Percentiles rank a stretch among this genome's conserved stretches.
Evolutionary conservation across 352 stramenopile genomes (phyloP).

Genomic region (Globisporangium viniferum): DNA sequence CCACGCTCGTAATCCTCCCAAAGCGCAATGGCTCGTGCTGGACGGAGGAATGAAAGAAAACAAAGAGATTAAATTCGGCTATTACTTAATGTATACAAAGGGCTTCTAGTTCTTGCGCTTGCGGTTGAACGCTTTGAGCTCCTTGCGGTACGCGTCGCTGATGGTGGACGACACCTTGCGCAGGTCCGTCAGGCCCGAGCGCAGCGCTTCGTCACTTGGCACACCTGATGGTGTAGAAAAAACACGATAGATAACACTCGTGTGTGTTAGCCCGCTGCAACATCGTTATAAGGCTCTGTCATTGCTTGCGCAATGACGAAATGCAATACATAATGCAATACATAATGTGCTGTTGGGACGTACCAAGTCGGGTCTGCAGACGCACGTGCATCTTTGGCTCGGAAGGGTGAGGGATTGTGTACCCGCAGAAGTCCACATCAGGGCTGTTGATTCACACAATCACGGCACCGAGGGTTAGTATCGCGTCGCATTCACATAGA

Average conservation of each 20-base stretch:
- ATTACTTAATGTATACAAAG: conserved; percentile 20
- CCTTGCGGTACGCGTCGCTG: conserved; percentile 74
- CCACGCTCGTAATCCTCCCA: background rate
- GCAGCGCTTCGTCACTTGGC: conserved; percentile 60
- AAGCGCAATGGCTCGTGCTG: background rate
- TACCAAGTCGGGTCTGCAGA: conserved; percentile 85
- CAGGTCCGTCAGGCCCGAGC: conserved; percentile 63
- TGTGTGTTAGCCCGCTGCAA: background rate
- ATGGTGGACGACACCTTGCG: conserved; percentile 72
- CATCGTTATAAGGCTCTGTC: background rate
- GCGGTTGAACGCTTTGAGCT: conserved; percentile 82
- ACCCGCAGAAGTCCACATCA: conserved; percentile 92
- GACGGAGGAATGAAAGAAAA: background rate
- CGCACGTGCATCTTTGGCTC: conserved; percentile 94
- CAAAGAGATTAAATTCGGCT: conserved; percentile 8
- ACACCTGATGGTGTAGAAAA: conserved; percentile 25
- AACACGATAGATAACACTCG: background rate
- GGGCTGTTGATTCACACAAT: conserved; percentile 36
- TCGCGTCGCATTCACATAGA: background rate
- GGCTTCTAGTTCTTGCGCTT: conserved; percentile 68
- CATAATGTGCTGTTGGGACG: background rate
- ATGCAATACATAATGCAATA: background rate
- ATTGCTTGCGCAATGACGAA: background rate
- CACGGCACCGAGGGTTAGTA: background rate
- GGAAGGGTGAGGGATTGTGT: conserved; percentile 94